Evolutionary conservation across 2,329 filamentous ascomycete genomes (phyloP).

Genomic region (Ophiostoma tasmaniense): DNA sequence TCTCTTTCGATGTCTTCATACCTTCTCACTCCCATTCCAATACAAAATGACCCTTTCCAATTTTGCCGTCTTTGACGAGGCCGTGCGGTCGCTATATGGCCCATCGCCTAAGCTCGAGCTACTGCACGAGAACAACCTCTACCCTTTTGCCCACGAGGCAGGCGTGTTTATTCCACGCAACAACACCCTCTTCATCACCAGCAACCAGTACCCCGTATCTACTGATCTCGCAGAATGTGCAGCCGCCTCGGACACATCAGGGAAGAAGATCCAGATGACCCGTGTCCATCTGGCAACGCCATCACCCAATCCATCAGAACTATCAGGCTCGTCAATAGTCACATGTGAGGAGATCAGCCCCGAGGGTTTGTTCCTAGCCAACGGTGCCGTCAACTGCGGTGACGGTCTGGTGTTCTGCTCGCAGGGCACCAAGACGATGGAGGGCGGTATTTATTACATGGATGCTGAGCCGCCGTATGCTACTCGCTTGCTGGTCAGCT

Average conservation of each 20-base stretch:
- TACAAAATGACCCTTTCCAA: slow-evolving; percentile 3
- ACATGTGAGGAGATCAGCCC: slow-evolving; percentile 11
- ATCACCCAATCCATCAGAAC: background rate
- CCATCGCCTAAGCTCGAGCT: slow-evolving; percentile 23
- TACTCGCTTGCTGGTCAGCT: slow-evolving; percentile 31
- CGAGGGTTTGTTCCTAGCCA: slow-evolving; percentile 13
- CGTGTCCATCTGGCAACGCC: slow-evolving; percentile 9
- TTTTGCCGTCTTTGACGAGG: slow-evolving; percentile 13
- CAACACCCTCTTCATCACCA: slow-evolving; percentile 16
- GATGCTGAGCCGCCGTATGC: slow-evolving; percentile 25
- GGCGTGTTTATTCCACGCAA: slow-evolving; percentile 15
- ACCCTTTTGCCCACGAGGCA: slow-evolving; percentile 18
- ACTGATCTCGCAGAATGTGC: background rate
- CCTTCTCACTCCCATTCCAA: background rate
- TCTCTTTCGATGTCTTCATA: background rate
- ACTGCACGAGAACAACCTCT: slow-evolving; percentile 25
- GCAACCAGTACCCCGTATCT: slow-evolving; percentile 11
- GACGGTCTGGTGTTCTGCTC: slow-evolving; percentile 23
- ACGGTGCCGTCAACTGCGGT: slow-evolving; percentile 31
- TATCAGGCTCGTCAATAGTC: background rate
- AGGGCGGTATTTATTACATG: slow-evolving; percentile 33
- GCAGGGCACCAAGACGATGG: slow-evolving; percentile 19
- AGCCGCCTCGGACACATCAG: background rate
- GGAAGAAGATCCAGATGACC: slow-evolving; percentile 12
- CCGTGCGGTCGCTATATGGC: slow-evolving; percentile 9